These are phyloP conservation scores for Actinomucor elegans DNA, from an alignment of 371 early-diverging fungal species.

Conservation along the genomic window DNA sequence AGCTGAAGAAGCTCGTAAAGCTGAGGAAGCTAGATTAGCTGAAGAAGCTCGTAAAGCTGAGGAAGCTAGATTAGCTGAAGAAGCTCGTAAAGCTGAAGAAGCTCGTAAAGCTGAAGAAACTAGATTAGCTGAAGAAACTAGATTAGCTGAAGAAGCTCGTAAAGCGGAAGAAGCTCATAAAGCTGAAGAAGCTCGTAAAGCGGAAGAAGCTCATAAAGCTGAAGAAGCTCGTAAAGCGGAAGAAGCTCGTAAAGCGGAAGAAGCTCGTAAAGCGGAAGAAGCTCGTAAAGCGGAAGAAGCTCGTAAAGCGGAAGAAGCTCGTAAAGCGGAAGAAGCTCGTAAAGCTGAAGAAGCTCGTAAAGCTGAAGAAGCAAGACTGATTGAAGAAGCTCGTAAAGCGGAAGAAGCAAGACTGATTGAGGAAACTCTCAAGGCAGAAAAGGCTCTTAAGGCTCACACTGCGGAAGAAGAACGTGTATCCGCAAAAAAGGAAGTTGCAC, in stretches of 20 bases:
- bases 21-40: background rate
- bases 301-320: background rate
- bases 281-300: background rate
- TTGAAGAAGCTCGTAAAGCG: slow-evolving; percentile 8
- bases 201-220: slow-evolving; percentile 1
- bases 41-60: slow-evolving; percentile 9
- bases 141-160: slow-evolving; percentile 1
- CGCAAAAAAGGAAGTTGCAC: slow-evolving; percentile 1
- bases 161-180: background rate
- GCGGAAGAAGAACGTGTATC: slow-evolving; percentile 3
- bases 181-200: slow-evolving; percentile 5
- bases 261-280: slow-evolving; percentile 4
- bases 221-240: slow-evolving; percentile 9
- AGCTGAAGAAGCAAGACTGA: background rate
- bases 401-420: background rate
- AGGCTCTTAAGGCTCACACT: background rate
- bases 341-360: slow-evolving; percentile 1
- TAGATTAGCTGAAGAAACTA: background rate
- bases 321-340: background rate
- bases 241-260: background rate
- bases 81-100: slow-evolving; percentile 7
- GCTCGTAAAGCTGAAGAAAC: slow-evolving; percentile 1
- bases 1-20: background rate
- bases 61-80: background rate
- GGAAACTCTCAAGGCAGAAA: slow-evolving; percentile 5